Conservation (phyloP, 495 filamentous ascomycete species). For the Penicillium roqueforti region DNA sequence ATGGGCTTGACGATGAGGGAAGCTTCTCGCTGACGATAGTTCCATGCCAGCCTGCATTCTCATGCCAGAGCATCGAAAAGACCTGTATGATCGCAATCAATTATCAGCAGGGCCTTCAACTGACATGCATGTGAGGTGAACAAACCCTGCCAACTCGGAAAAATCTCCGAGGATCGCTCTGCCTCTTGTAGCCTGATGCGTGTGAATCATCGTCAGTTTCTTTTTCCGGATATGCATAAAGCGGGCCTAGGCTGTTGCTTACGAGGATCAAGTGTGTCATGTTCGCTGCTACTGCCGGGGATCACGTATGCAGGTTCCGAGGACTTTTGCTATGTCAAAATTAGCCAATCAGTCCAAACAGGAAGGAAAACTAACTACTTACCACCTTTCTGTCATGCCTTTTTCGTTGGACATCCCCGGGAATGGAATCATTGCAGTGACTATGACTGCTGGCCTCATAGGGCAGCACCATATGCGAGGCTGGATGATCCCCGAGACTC, state of each 20-base stretch:
- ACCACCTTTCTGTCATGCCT: conserved; percentile 3
- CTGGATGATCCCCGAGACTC: not conserved
- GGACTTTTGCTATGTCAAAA: not conserved
- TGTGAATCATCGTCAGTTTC: conserved; percentile 1
- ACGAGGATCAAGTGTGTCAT: conserved; percentile 15
- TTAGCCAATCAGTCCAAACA: not conserved
- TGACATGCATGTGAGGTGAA: not conserved
- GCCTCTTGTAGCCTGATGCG: conserved; percentile 15
- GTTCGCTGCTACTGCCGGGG: not conserved
- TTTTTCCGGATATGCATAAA: not conserved
- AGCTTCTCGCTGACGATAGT: conserved; percentile 12
- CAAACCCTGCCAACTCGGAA: conserved; percentile 24
- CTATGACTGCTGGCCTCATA: not conserved
- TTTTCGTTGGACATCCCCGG: conserved; percentile 1
- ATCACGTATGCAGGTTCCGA: conserved; percentile 5
- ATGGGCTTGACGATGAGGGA: not conserved
- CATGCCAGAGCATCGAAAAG: conserved; percentile 33
- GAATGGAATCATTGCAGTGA: conserved; percentile 4
- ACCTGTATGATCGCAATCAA: conserved; percentile 13
- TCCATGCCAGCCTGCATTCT: conserved; percentile 19
- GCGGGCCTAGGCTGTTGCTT: not conserved
- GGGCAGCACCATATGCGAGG: not conserved
- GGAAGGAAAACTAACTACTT: not conserved
- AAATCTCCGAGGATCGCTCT: conserved; percentile 12
- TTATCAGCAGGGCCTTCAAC: too few relatives aligned